Evolutionary conservation across 306 rosid species (phyloP).

Genomic region (Prunus armeniaca): DNA sequence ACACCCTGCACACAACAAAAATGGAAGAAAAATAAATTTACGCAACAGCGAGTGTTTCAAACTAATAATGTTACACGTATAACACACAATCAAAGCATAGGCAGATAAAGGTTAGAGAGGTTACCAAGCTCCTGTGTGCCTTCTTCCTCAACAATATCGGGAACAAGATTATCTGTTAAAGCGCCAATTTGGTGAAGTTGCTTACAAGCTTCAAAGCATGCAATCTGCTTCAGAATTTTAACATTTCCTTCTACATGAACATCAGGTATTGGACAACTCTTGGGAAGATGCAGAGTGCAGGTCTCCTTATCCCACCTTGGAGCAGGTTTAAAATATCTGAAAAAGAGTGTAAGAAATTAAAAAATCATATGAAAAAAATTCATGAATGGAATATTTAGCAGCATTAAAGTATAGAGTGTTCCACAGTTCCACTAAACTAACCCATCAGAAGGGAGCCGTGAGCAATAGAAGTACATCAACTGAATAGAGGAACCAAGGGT

Average conservation of each 20-base stretch:
- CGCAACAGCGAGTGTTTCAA: background rate
- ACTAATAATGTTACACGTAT: background rate
- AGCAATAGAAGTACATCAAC: conserved; percentile 70
- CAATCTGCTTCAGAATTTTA: conserved; percentile 52
- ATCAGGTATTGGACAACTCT: conserved; percentile 62
- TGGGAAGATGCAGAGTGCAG: conserved; percentile 65
- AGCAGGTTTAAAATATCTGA: conserved; percentile 79
- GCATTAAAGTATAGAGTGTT: conserved; percentile 1
- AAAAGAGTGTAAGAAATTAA: conserved; percentile 7
- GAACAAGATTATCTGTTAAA: conserved; percentile 74
- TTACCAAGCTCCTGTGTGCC: conserved; percentile 54
- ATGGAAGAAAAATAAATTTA: background rate
- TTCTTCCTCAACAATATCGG: conserved; percentile 58
- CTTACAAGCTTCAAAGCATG: conserved; percentile 92
- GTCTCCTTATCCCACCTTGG: conserved; percentile 67
- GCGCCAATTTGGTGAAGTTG: conserved; percentile 80
- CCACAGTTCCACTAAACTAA: conserved; percentile 35
- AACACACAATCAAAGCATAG: background rate
- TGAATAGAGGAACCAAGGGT: conserved; percentile 66
- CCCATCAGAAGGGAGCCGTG: conserved; percentile 90
- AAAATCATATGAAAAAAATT: background rate
- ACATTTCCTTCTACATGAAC: conserved; percentile 44
- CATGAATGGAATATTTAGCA: conserved; percentile 7
- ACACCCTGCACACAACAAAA: conserved; percentile 31
- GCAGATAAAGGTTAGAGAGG: conserved; percentile 15